A percentile compares a stretch with the other conserved stretches of the same genome.
Evolutionary conservation across 148 eudicot species (phyloP).

Genomic region (Nepenthes gracilis): DNA sequence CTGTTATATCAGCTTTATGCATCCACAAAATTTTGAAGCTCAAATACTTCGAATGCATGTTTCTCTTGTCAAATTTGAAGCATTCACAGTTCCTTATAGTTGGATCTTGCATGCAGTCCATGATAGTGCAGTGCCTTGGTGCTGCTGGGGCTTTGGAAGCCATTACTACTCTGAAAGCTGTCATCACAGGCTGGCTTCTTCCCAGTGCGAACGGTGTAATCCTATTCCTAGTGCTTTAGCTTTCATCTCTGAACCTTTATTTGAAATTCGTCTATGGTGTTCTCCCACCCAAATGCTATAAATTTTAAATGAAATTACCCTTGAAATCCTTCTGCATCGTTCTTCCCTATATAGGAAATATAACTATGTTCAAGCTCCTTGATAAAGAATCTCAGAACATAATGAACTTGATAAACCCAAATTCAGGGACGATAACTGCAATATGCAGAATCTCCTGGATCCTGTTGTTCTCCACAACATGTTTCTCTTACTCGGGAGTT

Average conservation of each 20-base stretch:
- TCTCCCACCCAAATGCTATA: no score
- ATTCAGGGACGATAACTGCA: no score
- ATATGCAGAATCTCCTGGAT: no score
- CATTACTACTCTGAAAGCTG: conserved; percentile 80
- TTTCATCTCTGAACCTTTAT: not conserved
- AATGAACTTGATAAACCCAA: no score
- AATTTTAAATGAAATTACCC: no score
- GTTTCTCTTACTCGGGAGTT: no score
- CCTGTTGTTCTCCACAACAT: no score
- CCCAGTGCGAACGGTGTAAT: conserved; percentile 70
- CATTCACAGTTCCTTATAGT: not conserved
- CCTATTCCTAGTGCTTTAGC: conserved; percentile 47
- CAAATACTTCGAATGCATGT: not conserved
- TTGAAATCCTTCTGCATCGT: no score
- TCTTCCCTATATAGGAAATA: no score
- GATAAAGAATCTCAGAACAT: no score
- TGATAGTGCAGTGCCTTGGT: conserved; percentile 97
- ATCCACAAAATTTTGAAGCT: not conserved
- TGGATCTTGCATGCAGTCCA: conserved; percentile 39
- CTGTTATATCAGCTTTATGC: not conserved
- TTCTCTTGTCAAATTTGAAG: not conserved
- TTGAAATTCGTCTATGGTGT: not conserved
- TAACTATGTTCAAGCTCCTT: no score
- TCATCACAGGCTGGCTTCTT: conserved; percentile 82
- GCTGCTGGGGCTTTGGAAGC: conserved; percentile 99